Evolutionary conservation across 306 rosid genomes (phyloP).

Genomic region (Dalbergia cultrata): DNA sequence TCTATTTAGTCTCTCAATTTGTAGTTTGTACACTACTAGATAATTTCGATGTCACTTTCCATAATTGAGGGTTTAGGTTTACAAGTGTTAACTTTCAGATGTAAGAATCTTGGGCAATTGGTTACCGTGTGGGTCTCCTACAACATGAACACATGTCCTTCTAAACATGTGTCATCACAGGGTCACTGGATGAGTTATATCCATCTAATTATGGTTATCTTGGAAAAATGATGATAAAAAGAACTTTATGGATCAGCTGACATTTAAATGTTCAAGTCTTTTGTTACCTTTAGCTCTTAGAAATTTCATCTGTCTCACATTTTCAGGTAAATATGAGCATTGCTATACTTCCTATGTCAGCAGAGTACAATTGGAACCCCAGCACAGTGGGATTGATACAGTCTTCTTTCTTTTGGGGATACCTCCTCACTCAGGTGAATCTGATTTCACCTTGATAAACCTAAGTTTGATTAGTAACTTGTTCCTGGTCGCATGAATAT

Average conservation of each 20-base stretch:
- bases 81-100: background rate
- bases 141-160: background rate
- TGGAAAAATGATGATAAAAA: no score
- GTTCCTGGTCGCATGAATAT: slow-evolving; percentile 14
- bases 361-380: slow-evolving; percentile 90
- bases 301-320: slow-evolving; percentile 37
- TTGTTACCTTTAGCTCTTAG: slow-evolving; percentile 29
- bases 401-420: slow-evolving; percentile 99
- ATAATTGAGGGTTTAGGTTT: background rate
- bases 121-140: background rate
- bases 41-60: no score
- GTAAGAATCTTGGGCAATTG: slow-evolving; percentile 5
- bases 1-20: no score
- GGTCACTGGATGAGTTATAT: background rate
- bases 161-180: background rate
- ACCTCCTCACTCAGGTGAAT: slow-evolving; percentile 93
- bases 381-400: slow-evolving; percentile 91
- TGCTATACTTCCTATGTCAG: slow-evolving; percentile 99
- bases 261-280: slow-evolving; percentile 15
- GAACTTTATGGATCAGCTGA: slow-evolving; percentile 4
- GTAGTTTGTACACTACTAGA: no score
- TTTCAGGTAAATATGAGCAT: slow-evolving; percentile 98
- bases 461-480: slow-evolving; percentile 1
- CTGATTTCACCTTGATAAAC: slow-evolving; percentile 15
- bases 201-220: slow-evolving; percentile 3